Percentiles rank a stretch among this genome's conserved stretches.
Conservation (phyloP, 805 yeast species). For the Wickerhamomyces sydowiorum region DNA sequence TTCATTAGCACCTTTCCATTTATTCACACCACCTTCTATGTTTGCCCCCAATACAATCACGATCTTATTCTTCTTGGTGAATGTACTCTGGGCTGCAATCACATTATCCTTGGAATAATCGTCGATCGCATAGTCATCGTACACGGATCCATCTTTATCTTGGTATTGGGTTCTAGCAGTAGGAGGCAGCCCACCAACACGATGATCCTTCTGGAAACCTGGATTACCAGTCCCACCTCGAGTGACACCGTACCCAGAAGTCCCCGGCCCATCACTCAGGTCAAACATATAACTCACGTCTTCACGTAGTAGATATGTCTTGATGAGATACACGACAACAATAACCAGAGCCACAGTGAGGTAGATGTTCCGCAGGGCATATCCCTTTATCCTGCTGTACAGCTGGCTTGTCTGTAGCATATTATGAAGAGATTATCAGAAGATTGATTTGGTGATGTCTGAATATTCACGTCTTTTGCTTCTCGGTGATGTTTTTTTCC, state of each 20-base stretch:
- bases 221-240: slow-evolving; percentile 22
- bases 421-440: too few relatives aligned
- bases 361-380: background rate
- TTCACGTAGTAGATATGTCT: background rate
- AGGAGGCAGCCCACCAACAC: slow-evolving; percentile 23
- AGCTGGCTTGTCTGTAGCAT: background rate
- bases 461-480: too few relatives aligned
- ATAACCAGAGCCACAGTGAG: background rate
- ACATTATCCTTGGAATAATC: slow-evolving; percentile 2
- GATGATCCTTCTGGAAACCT: slow-evolving; percentile 15
- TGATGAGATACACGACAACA: background rate
- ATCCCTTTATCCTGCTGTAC: background rate
- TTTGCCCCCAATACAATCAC: slow-evolving; percentile 34
- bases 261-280: slow-evolving; percentile 16
- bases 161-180: slow-evolving; percentile 9
- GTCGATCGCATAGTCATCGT: slow-evolving; percentile 11
- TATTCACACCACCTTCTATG: slow-evolving; percentile 34
- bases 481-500: too few relatives aligned
- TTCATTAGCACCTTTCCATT: slow-evolving; percentile 32
- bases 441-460: too few relatives aligned
- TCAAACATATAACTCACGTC: slow-evolving; percentile 9
- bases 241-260: slow-evolving; percentile 19
- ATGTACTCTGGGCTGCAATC: background rate
- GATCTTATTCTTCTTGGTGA: slow-evolving; percentile 23
- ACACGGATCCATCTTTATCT: slow-evolving; percentile 8